These are phyloP conservation scores for Sarocladium kiliense DNA, from an alignment of 2,329 filamentous ascomycete genomes.

Conservation along the genomic window DNA sequence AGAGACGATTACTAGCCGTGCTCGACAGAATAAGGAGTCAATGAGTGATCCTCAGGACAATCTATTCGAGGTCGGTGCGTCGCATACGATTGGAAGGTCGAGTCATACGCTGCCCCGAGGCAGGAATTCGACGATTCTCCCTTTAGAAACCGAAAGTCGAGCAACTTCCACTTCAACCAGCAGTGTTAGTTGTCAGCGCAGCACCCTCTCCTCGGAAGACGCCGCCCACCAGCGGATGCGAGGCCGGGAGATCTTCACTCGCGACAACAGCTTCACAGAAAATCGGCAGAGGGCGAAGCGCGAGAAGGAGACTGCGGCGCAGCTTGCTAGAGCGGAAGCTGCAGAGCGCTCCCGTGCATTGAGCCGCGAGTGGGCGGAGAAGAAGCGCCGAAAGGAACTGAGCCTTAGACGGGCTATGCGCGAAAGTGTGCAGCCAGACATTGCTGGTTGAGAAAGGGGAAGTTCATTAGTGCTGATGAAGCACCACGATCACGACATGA, in stretches of 20 bases:
- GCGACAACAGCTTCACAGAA: constrained; percentile 42
- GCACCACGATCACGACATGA: neutral
- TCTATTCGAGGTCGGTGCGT: neutral
- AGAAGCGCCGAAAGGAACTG: constrained; percentile 39
- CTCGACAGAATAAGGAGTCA: constrained; percentile 41
- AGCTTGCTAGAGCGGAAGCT: constrained; percentile 52
- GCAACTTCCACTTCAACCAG: constrained; percentile 41
- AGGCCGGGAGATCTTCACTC: constrained; percentile 48
- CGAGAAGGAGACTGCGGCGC: constrained; percentile 49
- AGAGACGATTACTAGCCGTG: constrained; percentile 53
- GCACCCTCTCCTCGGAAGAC: constrained; percentile 45
- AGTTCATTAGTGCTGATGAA: neutral
- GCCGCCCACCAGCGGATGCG: constrained; percentile 44
- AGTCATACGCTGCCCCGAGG: constrained; percentile 17
- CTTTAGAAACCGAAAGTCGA: constrained; percentile 26
- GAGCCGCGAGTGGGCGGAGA: constrained; percentile 59
- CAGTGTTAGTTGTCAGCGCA: constrained; percentile 39
- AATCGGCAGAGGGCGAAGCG: constrained; percentile 48
- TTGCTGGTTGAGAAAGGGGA: neutral
- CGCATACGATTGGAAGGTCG: constrained; percentile 10
- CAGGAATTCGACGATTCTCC: constrained; percentile 19
- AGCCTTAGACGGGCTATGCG: constrained; percentile 1
- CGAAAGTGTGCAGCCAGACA: neutral
- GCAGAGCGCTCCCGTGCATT: constrained; percentile 55
- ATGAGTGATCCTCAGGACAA: constrained; percentile 12